Base-by-base conservation (phyloP, 495 filamentous ascomycete species). In the Apodospora peruviana region DNA sequence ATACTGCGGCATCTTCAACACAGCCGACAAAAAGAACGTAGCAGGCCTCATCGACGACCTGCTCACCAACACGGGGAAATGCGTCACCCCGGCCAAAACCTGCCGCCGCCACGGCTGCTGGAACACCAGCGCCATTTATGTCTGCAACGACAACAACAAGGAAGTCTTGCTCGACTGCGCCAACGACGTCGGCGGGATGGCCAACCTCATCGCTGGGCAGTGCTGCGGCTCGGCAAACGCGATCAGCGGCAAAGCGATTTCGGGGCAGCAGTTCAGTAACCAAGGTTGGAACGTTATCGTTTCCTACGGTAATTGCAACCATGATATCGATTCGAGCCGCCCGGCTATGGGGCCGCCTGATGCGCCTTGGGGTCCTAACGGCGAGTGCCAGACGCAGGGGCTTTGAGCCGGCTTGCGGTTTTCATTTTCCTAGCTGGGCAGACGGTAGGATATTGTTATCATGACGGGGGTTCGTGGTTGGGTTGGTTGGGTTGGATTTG, bases 121-220 rank as follows among this genome's bases (percentile, higher is more conserved):
- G 5, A 36, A 48, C 53, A 56, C 53, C 1, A 27, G 12, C 2
- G 53, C 23, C 0, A 19, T 56, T 14, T 52, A 56, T 7, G 51
- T 56, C 35, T 57, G 54, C 54, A 57, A 57, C 51, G 54, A 53
- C 50, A 46, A 45, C 2, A 20, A 43, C 16, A 4, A 40, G 2
- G 40, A 24, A 22, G 40, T 56, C 10, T 11, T 23, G 1, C 38
- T 40, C 0, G 18, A 19, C 0, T 51, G 53, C 49, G 7, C 10
- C 14, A 24, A 21, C n/a, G 29, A 43, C 32, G 43, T 56, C 2
- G 27, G 10, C 1, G 1, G 0, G 0, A 12, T 40, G 0, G 53
- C 19, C 1, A 7, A 3, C 2, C 14, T 18, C 0, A 23, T 37
- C 12, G 1, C 2, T 0, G 18, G 9, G 2, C 27, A 47, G 2